Percentiles rank a stretch among this genome's conserved stretches.
Evolutionary conservation across 306 rosid species (phyloP).

Genomic region (Quercus mongolica): DNA sequence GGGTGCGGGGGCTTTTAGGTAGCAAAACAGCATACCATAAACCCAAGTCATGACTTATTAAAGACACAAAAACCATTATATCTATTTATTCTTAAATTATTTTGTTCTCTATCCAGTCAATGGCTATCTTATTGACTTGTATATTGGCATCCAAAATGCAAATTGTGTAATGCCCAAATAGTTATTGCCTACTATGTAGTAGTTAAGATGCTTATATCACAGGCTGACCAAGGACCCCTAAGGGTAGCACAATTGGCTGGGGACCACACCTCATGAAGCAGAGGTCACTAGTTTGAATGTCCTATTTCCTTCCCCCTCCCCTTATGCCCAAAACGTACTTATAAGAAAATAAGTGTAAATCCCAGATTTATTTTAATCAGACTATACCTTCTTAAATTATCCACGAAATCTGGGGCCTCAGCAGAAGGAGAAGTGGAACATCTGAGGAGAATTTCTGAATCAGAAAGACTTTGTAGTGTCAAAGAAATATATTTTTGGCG

Average conservation of each 20-base stretch:
- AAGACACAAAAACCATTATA: not conserved
- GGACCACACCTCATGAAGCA: no score
- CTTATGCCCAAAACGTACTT: no score
- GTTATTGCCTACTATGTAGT: not conserved
- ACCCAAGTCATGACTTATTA: not conserved
- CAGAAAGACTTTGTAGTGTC: conserved; percentile 41
- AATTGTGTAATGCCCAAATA: not conserved
- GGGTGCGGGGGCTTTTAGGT: no score
- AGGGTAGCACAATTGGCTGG: no score
- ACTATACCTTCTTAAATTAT: conserved; percentile 55
- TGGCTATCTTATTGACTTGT: not conserved
- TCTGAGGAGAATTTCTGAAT: conserved; percentile 57
- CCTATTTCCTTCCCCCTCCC: no score
- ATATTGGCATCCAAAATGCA: not conserved
- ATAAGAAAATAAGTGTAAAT: not conserved
- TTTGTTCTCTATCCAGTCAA: not conserved
- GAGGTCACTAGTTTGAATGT: no score
- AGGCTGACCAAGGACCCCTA: not conserved
- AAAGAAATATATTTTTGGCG: conserved; percentile 33
- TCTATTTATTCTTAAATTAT: not conserved
- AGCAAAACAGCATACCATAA: not conserved
- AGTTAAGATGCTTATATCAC: not conserved
- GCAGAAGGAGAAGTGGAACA: conserved; percentile 90
- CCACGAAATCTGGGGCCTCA: conserved; percentile 78
- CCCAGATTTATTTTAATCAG: conserved; percentile 5